A percentile compares a stretch with the other conserved stretches of the same genome.
phyloP scores from a whole-genome alignment of 2,329 filamentous ascomycete genomes.

The Lizonia empirigonia region DNA sequence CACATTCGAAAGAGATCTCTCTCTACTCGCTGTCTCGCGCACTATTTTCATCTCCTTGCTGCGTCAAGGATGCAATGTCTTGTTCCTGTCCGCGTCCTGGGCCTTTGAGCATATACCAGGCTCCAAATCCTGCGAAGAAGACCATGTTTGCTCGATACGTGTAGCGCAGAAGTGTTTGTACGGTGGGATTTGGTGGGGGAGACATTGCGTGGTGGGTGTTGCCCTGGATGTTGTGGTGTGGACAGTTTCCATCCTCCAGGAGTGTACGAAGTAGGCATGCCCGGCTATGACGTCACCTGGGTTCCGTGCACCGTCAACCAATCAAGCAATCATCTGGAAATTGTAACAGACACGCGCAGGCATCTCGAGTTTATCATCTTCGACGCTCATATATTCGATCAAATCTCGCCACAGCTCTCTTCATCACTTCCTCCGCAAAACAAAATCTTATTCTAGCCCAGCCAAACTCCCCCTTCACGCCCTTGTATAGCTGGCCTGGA shows the following conservation, averaged over 20 bases:
- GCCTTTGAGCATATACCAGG: constrained; percentile 21
- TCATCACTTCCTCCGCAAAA: constrained; percentile 23
- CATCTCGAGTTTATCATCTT: background rate
- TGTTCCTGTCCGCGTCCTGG: constrained; percentile 6
- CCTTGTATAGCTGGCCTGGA: constrained; percentile 26
- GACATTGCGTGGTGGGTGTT: constrained; percentile 4
- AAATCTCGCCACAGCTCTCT: constrained; percentile 12
- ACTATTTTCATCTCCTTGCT: background rate
- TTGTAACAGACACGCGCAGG: background rate
- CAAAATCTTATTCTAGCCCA: constrained; percentile 39
- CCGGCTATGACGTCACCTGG: background rate
- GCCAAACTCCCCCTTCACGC: constrained; percentile 36
- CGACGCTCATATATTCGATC: background rate
- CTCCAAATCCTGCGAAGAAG: constrained; percentile 23
- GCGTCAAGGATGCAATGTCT: background rate
- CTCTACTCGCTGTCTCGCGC: background rate
- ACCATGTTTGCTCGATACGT: constrained; percentile 24
- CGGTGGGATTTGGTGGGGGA: constrained; percentile 4
- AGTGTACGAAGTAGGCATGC: background rate
- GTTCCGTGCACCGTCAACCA: background rate
- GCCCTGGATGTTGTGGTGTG: background rate
- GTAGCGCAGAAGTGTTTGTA: constrained; percentile 20
- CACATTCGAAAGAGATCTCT: too few relatives aligned
- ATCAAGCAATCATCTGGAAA: too few relatives aligned
- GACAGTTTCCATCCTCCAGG: background rate